Percentiles rank a stretch among this genome's conserved stretches.
Evolutionary conservation across 208 protist species (phyloP).

Genomic region (Spongospora subterranea): DNA sequence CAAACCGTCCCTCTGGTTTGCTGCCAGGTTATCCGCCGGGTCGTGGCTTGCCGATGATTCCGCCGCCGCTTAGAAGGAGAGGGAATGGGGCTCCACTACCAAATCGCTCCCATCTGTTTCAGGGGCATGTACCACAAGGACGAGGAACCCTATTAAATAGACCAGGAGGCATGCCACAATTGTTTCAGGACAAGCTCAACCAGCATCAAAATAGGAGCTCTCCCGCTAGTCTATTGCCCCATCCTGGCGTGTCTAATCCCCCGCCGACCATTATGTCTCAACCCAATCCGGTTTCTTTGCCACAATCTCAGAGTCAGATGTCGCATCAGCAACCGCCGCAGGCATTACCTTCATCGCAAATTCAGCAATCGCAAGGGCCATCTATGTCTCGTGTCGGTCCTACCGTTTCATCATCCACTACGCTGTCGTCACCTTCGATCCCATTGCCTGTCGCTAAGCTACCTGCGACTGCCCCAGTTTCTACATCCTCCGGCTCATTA

Average conservation of each 20-base stretch:
- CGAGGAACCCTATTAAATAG: neutral
- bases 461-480: neutral
- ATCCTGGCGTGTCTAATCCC: neutral
- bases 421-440: neutral
- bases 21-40: neutral
- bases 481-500: neutral
- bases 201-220: neutral
- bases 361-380: neutral
- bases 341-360: neutral
- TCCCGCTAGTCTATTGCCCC: neutral
- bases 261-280: neutral
- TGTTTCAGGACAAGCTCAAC: neutral
- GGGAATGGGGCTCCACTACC: too few species aligned
- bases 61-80: neutral
- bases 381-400: neutral
- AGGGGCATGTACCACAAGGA: neutral
- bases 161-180: neutral
- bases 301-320: neutral
- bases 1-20: too few species aligned
- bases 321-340: neutral
- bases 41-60: neutral
- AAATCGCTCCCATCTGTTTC: neutral
- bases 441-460: neutral
- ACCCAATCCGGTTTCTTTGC: neutral
- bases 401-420: neutral